Evolutionary conservation across 495 filamentous ascomycete species (phyloP).

Genomic region (Aspergillus haitiensis): DNA sequence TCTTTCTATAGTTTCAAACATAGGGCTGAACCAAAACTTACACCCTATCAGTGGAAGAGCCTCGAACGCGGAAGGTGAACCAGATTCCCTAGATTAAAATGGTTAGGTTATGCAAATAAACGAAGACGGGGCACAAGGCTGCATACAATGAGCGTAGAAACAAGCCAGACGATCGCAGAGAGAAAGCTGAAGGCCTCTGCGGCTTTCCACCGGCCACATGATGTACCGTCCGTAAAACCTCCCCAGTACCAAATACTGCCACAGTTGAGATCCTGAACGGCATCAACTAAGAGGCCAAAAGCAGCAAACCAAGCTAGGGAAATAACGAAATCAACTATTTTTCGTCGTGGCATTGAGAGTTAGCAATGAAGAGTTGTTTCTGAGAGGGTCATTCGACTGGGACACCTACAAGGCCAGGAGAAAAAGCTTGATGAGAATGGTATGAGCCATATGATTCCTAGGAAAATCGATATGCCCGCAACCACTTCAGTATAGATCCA

Average conservation of each 20-base stretch:
- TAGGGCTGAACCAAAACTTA: conserved; percentile 10
- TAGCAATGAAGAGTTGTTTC: background rate
- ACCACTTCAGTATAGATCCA: conserved; percentile 64
- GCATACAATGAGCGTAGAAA: conserved; percentile 54
- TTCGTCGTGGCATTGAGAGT: conserved; percentile 9
- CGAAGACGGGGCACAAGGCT: background rate
- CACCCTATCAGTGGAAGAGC: conserved; percentile 20
- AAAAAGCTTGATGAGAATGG: conserved; percentile 51
- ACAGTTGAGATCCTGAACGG: conserved; percentile 50
- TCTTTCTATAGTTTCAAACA: conserved; percentile 2
- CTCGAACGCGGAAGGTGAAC: conserved; percentile 43
- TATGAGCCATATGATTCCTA: conserved; percentile 55
- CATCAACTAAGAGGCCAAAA: conserved; percentile 63
- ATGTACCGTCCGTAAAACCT: conserved; percentile 34
- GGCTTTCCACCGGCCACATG: conserved; percentile 64
- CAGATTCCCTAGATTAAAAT: conserved; percentile 35
- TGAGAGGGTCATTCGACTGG: conserved; percentile 11
- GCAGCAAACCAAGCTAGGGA: conserved; percentile 63
- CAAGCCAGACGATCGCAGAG: conserved; percentile 66
- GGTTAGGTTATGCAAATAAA: conserved; percentile 6
- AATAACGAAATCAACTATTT: conserved; percentile 56
- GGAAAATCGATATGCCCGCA: conserved; percentile 54
- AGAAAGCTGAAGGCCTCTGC: conserved; percentile 67
- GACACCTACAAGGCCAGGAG: conserved; percentile 40
- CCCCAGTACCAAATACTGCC: conserved; percentile 56